Percentiles rank a stretch among this genome's conserved stretches.
Evolutionary conservation across 371 early-diverging fungal genomes (phyloP).

Genomic region (Mucor lusitanicus): DNA sequence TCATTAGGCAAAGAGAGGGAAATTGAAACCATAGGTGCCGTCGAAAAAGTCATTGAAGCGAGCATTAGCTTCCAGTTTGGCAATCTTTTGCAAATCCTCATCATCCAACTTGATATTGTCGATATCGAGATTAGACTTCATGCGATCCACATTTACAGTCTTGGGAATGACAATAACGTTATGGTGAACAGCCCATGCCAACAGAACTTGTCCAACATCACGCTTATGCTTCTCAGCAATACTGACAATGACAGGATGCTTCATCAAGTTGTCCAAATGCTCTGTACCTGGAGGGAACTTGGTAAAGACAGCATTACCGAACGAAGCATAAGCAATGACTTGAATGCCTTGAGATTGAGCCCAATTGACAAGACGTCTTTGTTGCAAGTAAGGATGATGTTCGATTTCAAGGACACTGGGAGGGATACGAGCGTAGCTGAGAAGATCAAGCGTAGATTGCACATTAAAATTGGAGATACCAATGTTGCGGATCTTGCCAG

Average conservation of each 20-base stretch:
- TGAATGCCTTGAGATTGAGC: not conserved
- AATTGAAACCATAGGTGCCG: slow-evolving; percentile 28
- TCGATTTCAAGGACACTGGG: slow-evolving; percentile 50
- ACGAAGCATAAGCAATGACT: slow-evolving; percentile 46
- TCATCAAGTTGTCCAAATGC: slow-evolving; percentile 27
- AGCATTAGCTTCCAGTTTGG: slow-evolving; percentile 26
- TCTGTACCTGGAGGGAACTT: slow-evolving; percentile 51
- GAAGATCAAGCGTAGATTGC: slow-evolving; percentile 31
- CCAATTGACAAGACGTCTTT: slow-evolving; percentile 9
- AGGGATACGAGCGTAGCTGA: slow-evolving; percentile 36
- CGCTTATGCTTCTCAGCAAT: slow-evolving; percentile 11
- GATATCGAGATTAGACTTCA: slow-evolving; percentile 42
- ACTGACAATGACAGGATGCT: slow-evolving; percentile 28
- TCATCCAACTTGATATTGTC: slow-evolving; percentile 25
- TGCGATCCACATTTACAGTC: slow-evolving; percentile 46
- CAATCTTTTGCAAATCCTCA: slow-evolving; percentile 31
- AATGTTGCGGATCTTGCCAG: slow-evolving; percentile 48
- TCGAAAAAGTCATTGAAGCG: slow-evolving; percentile 38
- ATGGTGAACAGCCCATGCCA: slow-evolving; percentile 61
- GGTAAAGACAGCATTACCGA: slow-evolving; percentile 4
- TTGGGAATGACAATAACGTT: slow-evolving; percentile 69
- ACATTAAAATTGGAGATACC: slow-evolving; percentile 65
- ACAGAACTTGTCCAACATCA: slow-evolving; percentile 31
- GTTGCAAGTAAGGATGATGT: slow-evolving; percentile 49
- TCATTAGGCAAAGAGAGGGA: slow-evolving; percentile 37